A percentile compares a stretch with the other conserved stretches of the same genome.
These are phyloP conservation scores for Podaxis pistillaris DNA, from an alignment of 768 basidiomycete genomes.

Conservation along the genomic window DNA sequence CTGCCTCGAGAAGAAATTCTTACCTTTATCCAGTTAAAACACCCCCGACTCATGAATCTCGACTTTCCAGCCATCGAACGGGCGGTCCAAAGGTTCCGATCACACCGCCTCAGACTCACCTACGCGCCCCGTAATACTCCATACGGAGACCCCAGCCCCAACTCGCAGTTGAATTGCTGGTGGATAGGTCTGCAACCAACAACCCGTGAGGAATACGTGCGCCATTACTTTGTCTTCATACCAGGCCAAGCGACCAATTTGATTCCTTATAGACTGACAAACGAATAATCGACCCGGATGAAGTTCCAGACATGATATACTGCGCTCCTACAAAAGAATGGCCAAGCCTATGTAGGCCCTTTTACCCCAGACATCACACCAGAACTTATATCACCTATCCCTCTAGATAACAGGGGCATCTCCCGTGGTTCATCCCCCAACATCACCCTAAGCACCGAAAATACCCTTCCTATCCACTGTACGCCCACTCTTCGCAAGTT, in stretches of 20 bases:
- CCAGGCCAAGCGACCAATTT: background rate
- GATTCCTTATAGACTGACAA: background rate
- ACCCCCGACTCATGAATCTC: conserved; percentile 34
- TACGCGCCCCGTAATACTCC: conserved; percentile 15
- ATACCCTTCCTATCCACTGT: conserved; percentile 5
- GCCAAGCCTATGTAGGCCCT: conserved; percentile 3
- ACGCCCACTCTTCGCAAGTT: background rate
- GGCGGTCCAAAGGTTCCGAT: conserved; percentile 64
- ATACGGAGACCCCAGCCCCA: background rate
- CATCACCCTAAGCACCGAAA: background rate
- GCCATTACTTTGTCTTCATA: background rate
- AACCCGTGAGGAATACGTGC: background rate
- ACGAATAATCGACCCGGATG: background rate
- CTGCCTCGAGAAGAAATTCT: background rate
- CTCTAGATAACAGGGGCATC: background rate
- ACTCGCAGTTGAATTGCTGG: conserved; percentile 6
- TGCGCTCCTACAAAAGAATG: background rate
- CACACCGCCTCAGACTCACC: conserved; percentile 49
- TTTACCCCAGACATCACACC: no score
- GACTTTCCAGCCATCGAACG: conserved; percentile 62
- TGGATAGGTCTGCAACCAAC: conserved; percentile 3
- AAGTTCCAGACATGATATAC: background rate
- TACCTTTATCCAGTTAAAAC: conserved; percentile 7
- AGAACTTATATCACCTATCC: background rate
- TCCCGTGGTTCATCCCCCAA: background rate